phyloP scores from a whole-genome alignment of 169 alveolate genomes.

The Plasmodium gonderi region DNA sequence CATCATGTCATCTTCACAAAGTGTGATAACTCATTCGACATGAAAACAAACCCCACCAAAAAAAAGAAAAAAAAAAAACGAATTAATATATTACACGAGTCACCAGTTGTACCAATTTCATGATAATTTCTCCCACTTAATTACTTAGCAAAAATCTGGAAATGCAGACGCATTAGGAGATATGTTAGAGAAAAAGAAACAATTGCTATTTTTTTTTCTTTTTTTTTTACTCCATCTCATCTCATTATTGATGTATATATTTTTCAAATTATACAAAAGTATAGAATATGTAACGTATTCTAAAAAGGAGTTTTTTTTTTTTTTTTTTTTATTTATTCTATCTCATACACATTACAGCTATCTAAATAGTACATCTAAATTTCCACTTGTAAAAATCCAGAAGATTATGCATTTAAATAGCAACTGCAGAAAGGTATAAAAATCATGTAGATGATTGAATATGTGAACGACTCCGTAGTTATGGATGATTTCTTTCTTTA shows the following conservation, averaged over 20 bases:
- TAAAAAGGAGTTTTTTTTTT: neutral
- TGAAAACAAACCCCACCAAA: no score
- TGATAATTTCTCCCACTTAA: neutral
- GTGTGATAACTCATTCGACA: no score
- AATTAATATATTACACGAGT: neutral
- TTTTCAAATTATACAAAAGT: neutral
- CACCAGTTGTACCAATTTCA: neutral
- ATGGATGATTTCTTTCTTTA: neutral
- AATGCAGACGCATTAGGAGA: neutral
- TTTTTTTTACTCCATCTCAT: neutral
- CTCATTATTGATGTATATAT: neutral
- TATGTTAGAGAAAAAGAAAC: constrained; percentile 10
- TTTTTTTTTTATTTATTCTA: neutral
- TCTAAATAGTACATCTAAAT: constrained; percentile 17
- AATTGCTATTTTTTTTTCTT: neutral
- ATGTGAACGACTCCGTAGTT: neutral
- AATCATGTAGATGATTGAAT: neutral
- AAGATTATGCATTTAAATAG: constrained; percentile 60
- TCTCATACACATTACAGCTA: neutral
- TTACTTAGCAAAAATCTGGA: constrained; percentile 20
- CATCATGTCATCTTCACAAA: no score
- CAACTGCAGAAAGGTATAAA: constrained; percentile 32
- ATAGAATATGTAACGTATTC: neutral
- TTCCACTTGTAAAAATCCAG: constrained; percentile 46
- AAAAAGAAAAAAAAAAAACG: neutral